Base-by-base conservation (phyloP, 495 filamentous ascomycete genomes). In the Penicillium waksmanii region DNA sequence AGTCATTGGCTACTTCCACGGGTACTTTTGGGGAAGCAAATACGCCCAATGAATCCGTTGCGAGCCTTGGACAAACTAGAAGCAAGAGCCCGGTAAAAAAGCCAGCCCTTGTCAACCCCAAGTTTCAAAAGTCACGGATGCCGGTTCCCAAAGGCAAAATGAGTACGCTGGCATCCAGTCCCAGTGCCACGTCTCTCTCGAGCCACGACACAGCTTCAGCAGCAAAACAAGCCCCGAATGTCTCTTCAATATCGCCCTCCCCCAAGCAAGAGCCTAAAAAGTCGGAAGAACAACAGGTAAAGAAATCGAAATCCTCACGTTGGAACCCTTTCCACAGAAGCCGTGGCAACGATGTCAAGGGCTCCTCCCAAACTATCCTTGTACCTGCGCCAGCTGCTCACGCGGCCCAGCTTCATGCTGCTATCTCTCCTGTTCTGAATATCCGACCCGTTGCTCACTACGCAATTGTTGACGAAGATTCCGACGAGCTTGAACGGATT, bases 311-410 rank as follows among this genome's bases (percentile, higher is more conserved):
- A 66, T 33, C 63, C 5, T 73, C 73, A 18, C 70, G 65, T 48
- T 96, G 92, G 92, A 93, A 91, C 65, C 84, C 96, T 60, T 96
- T 96, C 63, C 86, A 92, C 56, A 83, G 87, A 60, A 85, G 53
- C 40, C 74, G 63, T 21, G 35, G 36, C 18, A 64, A 60, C 25
- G 70, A 70, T 43, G 50, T 61, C 27, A 70, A 71, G 21, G 23
- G 44, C n/a, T 21, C 55, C 17, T 15, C 38, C 44, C 52, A 53
- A 8, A 40, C 52, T n/a, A 12, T 52, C 1, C 46, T 59, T 13
- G 53, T 36, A 9, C 47, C 62, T 18, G 50, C 40, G 15, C 42
- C 3, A 17, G 42, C 17, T 44, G 48, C 60, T 5, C 55, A 72
- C 27, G 61, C 67, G 7, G 56, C 67, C 19, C 62, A 76, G 51